A percentile compares a stretch with the other conserved stretches of the same genome.
These are phyloP conservation scores for Penicillium diatomitis DNA, from an alignment of 495 filamentous ascomycete genomes.

Conservation along the genomic window DNA sequence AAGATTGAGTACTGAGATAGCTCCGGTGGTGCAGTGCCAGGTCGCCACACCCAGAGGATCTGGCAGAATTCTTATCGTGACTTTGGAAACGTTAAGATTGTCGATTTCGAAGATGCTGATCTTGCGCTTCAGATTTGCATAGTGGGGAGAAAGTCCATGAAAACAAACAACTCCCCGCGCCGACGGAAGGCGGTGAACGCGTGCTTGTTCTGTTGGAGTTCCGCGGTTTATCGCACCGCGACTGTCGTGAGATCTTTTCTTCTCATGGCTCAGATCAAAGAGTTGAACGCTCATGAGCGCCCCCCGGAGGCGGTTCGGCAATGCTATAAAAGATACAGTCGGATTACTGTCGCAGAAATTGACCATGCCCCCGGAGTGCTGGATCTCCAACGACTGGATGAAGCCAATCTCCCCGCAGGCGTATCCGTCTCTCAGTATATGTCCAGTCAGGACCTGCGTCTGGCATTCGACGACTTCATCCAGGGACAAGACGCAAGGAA, in stretches of 20 bases:
- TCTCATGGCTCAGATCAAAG: slow-evolving; percentile 33
- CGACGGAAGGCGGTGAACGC: slow-evolving; percentile 26
- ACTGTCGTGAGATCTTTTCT: neutral
- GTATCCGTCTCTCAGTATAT: slow-evolving; percentile 23
- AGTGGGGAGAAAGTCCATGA: slow-evolving; percentile 18
- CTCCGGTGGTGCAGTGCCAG: neutral
- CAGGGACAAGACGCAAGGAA: slow-evolving; percentile 7
- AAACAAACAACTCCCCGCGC: slow-evolving; percentile 32
- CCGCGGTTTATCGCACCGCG: slow-evolving; percentile 2
- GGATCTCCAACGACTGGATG: slow-evolving; percentile 35
- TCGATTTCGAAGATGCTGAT: slow-evolving; percentile 20
- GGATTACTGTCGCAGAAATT: slow-evolving; percentile 31
- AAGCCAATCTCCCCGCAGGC: slow-evolving; percentile 17
- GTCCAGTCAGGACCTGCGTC: slow-evolving; percentile 23
- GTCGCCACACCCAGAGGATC: neutral
- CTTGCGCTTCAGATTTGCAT: slow-evolving; percentile 7
- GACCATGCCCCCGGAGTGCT: slow-evolving; percentile 39
- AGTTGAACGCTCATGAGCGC: slow-evolving; percentile 58
- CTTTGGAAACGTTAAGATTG: neutral
- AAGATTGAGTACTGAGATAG: slow-evolving; percentile 1
- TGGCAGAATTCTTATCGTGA: neutral
- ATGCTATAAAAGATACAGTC: slow-evolving; percentile 58
- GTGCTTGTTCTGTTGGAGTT: slow-evolving; percentile 1
- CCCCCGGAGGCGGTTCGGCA: slow-evolving; percentile 56
- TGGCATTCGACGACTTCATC: slow-evolving; percentile 28